Conservation (phyloP, 2,329 filamentous ascomycete species). For the Fusarium protoensiforme region DNA sequence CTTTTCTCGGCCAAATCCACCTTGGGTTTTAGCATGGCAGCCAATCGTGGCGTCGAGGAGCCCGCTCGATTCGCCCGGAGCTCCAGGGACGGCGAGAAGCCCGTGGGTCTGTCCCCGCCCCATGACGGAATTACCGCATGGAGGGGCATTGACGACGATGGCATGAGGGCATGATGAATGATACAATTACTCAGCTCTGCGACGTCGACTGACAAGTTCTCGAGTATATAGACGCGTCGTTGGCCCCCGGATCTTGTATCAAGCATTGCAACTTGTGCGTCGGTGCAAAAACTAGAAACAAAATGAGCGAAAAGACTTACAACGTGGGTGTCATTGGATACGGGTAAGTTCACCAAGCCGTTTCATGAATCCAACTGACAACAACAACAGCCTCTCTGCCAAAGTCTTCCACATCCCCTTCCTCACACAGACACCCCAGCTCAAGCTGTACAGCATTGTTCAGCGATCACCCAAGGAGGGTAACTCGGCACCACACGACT, state of each 20-base stretch:
- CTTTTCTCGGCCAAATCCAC: constrained; percentile 41
- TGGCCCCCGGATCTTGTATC: not conserved
- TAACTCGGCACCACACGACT: constrained; percentile 75
- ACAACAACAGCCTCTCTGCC: constrained; percentile 64
- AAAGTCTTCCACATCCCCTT: constrained; percentile 89
- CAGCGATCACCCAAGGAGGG: constrained; percentile 74
- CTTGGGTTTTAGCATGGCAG: not conserved
- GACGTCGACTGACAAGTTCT: not conserved
- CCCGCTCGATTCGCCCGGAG: constrained; percentile 12
- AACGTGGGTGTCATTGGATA: constrained; percentile 65
- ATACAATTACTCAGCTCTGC: constrained; percentile 6
- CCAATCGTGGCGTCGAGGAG: constrained; percentile 25
- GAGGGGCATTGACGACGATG: constrained; percentile 8
- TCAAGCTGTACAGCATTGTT: constrained; percentile 79
- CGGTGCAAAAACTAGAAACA: not conserved
- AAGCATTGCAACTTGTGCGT: not conserved
- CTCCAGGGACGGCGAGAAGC: constrained; percentile 26
- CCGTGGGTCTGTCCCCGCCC: constrained; percentile 36
- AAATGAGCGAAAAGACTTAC: constrained; percentile 54
- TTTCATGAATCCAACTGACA: constrained; percentile 32
- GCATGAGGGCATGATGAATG: constrained; percentile 6
- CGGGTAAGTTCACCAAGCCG: constrained; percentile 52
- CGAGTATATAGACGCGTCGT: not conserved
- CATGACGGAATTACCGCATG: constrained; percentile 37
- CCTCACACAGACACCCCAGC: constrained; percentile 70